Percentiles rank a stretch among this genome's conserved stretches.
These are phyloP conservation scores for Ustilago tritici DNA, from an alignment of 1,284 basidiomycete species.

Conservation along the genomic window DNA sequence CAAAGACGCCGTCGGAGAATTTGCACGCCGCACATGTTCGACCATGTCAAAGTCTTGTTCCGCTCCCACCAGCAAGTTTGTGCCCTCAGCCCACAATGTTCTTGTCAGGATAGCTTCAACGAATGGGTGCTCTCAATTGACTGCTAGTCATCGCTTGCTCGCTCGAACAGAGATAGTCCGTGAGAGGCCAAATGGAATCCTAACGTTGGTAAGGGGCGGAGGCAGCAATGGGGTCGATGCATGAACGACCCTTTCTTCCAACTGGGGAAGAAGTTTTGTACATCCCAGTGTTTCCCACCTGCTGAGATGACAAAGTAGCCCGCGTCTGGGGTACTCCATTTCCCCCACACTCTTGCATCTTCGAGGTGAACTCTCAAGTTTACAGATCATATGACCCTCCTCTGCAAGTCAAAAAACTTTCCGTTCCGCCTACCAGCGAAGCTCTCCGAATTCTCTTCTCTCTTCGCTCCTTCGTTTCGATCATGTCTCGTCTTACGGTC, in stretches of 20 bases:
- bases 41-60: neutral
- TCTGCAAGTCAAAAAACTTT: neutral
- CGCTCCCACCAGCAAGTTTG: too few relatives aligned
- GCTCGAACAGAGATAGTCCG: neutral
- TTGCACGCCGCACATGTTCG: conserved; percentile 1
- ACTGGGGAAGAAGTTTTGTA: conserved; percentile 10
- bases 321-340: conserved; percentile 18
- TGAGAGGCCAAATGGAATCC: too few relatives aligned
- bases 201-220: neutral
- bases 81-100: neutral
- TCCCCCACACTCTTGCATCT: neutral
- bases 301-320: neutral
- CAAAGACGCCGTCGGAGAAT: conserved; percentile 12
- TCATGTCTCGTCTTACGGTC: too few relatives aligned
- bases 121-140: neutral
- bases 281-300: neutral
- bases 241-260: conserved; percentile 14
- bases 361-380: neutral
- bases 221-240: neutral
- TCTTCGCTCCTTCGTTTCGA: too few relatives aligned
- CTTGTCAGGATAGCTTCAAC: neutral
- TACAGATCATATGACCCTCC: conserved; percentile 7
- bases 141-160: neutral
- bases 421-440: neutral
- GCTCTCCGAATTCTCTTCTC: neutral